Percentiles rank a stretch among this genome's conserved stretches.
These are phyloP conservation scores for Globisporangium ultimum DNA, from an alignment of 352 stramenopile species.

Conservation along the genomic window DNA sequence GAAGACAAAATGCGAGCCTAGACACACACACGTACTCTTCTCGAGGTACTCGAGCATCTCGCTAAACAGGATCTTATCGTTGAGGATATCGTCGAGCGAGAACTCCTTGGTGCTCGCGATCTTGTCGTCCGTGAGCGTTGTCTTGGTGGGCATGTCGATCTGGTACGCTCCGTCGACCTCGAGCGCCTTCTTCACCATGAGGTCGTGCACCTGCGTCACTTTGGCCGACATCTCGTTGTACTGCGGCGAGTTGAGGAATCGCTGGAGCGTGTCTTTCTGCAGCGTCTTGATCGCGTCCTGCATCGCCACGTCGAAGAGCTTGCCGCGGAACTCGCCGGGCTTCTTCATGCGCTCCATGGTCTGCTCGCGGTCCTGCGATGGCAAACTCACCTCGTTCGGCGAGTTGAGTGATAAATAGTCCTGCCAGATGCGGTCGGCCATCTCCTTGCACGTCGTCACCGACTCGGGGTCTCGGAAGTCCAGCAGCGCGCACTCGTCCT, in stretches of 20 bases:
- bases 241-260: slow-evolving; percentile 75
- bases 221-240: slow-evolving; percentile 77
- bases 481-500: slow-evolving; percentile 72
- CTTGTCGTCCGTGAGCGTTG: slow-evolving; percentile 57
- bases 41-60: slow-evolving; percentile 87
- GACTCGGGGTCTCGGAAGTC: slow-evolving; percentile 80
- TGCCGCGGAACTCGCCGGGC: slow-evolving; percentile 65
- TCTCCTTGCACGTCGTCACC: slow-evolving; percentile 77
- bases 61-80: slow-evolving; percentile 76
- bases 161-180: slow-evolving; percentile 68
- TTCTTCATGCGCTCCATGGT: slow-evolving; percentile 85
- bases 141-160: slow-evolving; percentile 54
- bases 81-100: slow-evolving; percentile 78
- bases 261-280: slow-evolving; percentile 76
- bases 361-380: slow-evolving; percentile 70
- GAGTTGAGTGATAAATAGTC: slow-evolving; percentile 83
- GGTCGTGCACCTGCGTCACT: slow-evolving; percentile 41
- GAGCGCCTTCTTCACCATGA: slow-evolving; percentile 64
- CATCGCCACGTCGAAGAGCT: slow-evolving; percentile 81
- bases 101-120: slow-evolving; percentile 48
- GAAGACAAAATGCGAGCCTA: too few relatives aligned
- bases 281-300: slow-evolving; percentile 84
- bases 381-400: slow-evolving; percentile 79
- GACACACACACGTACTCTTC: slow-evolving; percentile 48
- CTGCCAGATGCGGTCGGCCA: slow-evolving; percentile 82